Evolutionary conservation across 192 early-diverging fungal genomes (phyloP).

Genomic region (Backusella circina): DNA sequence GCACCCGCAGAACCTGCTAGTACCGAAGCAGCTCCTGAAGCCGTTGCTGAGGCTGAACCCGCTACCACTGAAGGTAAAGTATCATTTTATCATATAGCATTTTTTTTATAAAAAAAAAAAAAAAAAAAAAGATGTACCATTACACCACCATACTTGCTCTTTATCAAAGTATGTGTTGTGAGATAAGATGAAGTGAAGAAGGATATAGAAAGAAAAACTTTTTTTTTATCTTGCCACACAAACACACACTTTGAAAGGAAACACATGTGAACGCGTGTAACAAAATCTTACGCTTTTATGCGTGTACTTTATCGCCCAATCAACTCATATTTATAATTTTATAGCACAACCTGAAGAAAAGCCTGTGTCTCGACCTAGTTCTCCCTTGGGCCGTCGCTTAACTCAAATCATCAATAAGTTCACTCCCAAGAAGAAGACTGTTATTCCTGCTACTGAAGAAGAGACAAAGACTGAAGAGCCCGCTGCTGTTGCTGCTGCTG

Average conservation of each 20-base stretch:
- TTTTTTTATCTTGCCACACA: neutral
- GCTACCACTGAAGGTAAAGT: neutral
- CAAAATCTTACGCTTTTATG: neutral
- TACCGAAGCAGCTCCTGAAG: neutral
- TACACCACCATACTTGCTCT: neutral
- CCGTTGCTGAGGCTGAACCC: neutral
- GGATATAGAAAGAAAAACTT: neutral
- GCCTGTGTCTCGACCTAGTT: slow-evolving; percentile 18
- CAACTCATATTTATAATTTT: neutral
- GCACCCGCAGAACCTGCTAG: neutral
- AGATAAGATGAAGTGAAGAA: neutral
- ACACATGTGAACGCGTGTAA: slow-evolving; percentile 5
- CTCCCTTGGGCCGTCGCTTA: slow-evolving; percentile 25
- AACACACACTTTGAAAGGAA: neutral
- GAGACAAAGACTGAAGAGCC: slow-evolving; percentile 9
- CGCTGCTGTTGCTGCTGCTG: neutral
- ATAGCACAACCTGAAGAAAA: slow-evolving; percentile 18
- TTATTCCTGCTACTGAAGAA: slow-evolving; percentile 1
- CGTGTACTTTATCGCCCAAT: neutral
- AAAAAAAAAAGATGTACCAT: neutral
- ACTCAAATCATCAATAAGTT: slow-evolving; percentile 28
- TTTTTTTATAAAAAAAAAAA: neutral
- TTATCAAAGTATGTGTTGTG: neutral
- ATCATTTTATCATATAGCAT: neutral
- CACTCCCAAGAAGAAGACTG: slow-evolving; percentile 16